A percentile compares a stretch with the other conserved stretches of the same genome.
Conservation (phyloP, 108 stramenopile genomes). For the Nannochloropsis salina region DNA sequence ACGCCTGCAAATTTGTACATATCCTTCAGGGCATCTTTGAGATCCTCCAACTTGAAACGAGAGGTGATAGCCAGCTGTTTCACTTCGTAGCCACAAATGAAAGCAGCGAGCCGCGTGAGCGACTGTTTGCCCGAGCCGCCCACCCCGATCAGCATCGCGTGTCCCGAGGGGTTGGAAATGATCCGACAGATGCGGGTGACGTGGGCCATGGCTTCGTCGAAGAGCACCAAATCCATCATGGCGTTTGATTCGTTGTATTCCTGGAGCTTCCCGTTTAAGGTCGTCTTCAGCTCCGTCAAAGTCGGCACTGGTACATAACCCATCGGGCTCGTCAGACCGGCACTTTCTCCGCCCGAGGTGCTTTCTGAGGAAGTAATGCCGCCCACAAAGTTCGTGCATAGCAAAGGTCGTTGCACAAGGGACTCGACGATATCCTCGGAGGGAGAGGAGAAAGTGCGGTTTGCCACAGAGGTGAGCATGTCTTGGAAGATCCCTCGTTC, state of each 20-base stretch:
- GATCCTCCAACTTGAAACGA: constrained; percentile 67
- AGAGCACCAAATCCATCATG: constrained; percentile 83
- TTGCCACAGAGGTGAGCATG: constrained; percentile 26
- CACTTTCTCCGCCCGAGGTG: neutral
- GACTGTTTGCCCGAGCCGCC: constrained; percentile 80
- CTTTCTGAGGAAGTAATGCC: neutral
- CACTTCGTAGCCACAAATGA: constrained; percentile 71
- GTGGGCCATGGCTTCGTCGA: constrained; percentile 76
- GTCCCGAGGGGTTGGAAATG: constrained; percentile 72
- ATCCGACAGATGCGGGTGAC: constrained; percentile 73
- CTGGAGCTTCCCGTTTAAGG: constrained; percentile 62
- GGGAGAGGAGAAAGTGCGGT: neutral
- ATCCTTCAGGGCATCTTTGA: constrained; percentile 69
- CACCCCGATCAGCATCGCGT: constrained; percentile 82
- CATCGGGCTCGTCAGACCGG: constrained; percentile 34
- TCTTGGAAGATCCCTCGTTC: constrained; percentile 56
- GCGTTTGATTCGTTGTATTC: constrained; percentile 80
- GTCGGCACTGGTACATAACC: constrained; percentile 58
- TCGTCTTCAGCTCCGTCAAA: constrained; percentile 56
- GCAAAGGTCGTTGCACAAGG: constrained; percentile 44
- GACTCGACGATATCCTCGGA: constrained; percentile 36
- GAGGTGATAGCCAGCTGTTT: constrained; percentile 67
- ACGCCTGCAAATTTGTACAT: constrained; percentile 67
- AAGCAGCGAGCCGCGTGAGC: constrained; percentile 71
- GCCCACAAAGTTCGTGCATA: constrained; percentile 70